phyloP scores from a whole-genome alignment of 2,329 filamentous ascomycete species.

The Macrophomina pseudophaseolina region DNA sequence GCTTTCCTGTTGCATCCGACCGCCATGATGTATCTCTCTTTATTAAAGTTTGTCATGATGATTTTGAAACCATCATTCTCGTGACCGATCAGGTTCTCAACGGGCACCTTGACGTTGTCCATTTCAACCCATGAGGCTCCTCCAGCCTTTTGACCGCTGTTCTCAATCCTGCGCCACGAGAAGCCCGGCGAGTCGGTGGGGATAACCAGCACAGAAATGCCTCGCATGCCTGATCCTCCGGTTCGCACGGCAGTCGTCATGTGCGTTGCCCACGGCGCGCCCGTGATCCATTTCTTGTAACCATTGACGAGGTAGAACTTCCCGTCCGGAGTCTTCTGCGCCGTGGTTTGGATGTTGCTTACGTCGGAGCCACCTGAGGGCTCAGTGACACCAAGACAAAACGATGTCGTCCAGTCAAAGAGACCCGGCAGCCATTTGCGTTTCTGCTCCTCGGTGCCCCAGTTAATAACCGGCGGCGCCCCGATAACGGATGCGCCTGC shows the following conservation, averaged over 20 bases:
- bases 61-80: slow-evolving; percentile 63
- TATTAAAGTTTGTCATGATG: slow-evolving; percentile 61
- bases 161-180: slow-evolving; percentile 61
- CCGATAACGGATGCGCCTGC: slow-evolving; percentile 67
- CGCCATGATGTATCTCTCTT: slow-evolving; percentile 64
- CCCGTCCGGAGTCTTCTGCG: slow-evolving; percentile 74
- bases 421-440: slow-evolving; percentile 63
- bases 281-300: slow-evolving; percentile 72
- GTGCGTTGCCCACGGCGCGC: slow-evolving; percentile 64
- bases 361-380: slow-evolving; percentile 67
- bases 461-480: slow-evolving; percentile 66
- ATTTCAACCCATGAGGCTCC: slow-evolving; percentile 64
- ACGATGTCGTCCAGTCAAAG: slow-evolving; percentile 63
- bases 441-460: slow-evolving; percentile 66
- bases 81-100: slow-evolving; percentile 58
- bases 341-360: slow-evolving; percentile 66
- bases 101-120: slow-evolving; percentile 61
- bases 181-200: slow-evolving; percentile 58
- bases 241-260: slow-evolving; percentile 68
- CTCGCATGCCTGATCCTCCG: slow-evolving; percentile 57
- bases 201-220: slow-evolving; percentile 65
- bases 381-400: slow-evolving; percentile 70
- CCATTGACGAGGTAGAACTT: slow-evolving; percentile 73
- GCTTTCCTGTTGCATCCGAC: slow-evolving; percentile 63
- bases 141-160: slow-evolving; percentile 70